Percentiles rank a stretch among this genome's conserved stretches.
Evolutionary conservation across 352 stramenopile species (phyloP).

Genomic region (Pythium biforme): DNA sequence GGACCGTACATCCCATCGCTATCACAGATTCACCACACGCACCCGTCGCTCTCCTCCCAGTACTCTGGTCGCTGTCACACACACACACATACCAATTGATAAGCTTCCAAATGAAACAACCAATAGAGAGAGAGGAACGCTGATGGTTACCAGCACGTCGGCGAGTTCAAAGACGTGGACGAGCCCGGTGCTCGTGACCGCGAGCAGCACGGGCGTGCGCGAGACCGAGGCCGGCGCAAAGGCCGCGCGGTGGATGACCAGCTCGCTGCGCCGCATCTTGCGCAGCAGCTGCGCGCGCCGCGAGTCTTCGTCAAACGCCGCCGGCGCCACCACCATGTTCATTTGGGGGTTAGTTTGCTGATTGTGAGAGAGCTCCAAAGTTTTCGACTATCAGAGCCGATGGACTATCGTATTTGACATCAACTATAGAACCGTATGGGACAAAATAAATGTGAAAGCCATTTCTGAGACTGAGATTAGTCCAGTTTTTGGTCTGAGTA

Average conservation of each 20-base stretch:
- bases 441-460: background rate
- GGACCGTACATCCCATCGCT: too few species aligned
- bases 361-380: background rate
- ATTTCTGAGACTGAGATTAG: slow-evolving; percentile 10
- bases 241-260: slow-evolving; percentile 37
- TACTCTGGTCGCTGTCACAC: slow-evolving; percentile 23
- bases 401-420: slow-evolving; percentile 1
- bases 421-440: slow-evolving; percentile 1
- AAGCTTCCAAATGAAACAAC: background rate
- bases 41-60: slow-evolving; percentile 23
- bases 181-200: slow-evolving; percentile 59
- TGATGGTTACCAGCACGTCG: slow-evolving; percentile 33
- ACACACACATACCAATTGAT: background rate
- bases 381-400: background rate
- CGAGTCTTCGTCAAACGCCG: slow-evolving; percentile 51
- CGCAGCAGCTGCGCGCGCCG: slow-evolving; percentile 50
- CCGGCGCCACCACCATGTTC: slow-evolving; percentile 41
- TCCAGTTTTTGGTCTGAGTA: slow-evolving; percentile 10
- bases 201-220: slow-evolving; percentile 48
- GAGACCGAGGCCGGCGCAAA: slow-evolving; percentile 42
- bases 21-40: too few species aligned
- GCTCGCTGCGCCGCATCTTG: slow-evolving; percentile 21
- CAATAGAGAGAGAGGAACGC: background rate
- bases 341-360: slow-evolving; percentile 9
- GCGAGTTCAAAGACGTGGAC: slow-evolving; percentile 60